Evolutionary conservation across 768 basidiomycete genomes (phyloP).

Genomic region (Gautieria morchelliformis): DNA sequence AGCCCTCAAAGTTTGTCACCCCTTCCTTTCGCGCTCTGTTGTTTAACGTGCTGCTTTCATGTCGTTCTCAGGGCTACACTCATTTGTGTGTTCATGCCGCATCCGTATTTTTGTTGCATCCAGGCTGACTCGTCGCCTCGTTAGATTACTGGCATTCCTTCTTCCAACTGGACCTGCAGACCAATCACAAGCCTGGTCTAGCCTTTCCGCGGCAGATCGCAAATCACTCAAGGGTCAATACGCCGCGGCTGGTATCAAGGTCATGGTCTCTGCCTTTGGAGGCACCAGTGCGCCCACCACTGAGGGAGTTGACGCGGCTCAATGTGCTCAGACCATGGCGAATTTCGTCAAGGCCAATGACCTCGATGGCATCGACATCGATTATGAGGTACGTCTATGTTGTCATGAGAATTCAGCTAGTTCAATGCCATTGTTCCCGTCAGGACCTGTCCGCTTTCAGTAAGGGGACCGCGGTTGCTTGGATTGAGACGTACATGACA

Average conservation of each 20-base stretch:
- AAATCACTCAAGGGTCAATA: constrained; percentile 15
- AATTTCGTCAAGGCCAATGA: constrained; percentile 24
- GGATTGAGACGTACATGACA: constrained; percentile 45
- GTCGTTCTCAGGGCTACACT: no score
- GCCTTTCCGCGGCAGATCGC: constrained; percentile 6
- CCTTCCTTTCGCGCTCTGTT: no score
- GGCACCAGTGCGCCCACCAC: constrained; percentile 20
- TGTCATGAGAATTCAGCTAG: constrained; percentile 18
- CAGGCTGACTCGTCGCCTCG: no score
- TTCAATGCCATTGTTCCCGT: no score
- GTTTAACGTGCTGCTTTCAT: no score
- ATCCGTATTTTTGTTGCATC: no score
- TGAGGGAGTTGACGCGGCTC: constrained; percentile 22
- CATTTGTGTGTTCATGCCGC: no score
- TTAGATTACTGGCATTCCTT: constrained; percentile 10
- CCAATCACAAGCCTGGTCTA: constrained; percentile 9
- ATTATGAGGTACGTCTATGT: constrained; percentile 7
- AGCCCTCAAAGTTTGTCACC: no score
- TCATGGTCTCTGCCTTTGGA: constrained; percentile 16
- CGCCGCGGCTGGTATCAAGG: constrained; percentile 14
- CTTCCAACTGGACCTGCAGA: constrained; percentile 9
- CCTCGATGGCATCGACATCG: constrained; percentile 3
- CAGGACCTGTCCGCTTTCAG: neutral
- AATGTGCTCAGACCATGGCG: constrained; percentile 24
- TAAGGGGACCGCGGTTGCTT: constrained; percentile 26